phyloP scores from a whole-genome alignment of 495 filamentous ascomycete species.

The Peziza echinospora region DNA sequence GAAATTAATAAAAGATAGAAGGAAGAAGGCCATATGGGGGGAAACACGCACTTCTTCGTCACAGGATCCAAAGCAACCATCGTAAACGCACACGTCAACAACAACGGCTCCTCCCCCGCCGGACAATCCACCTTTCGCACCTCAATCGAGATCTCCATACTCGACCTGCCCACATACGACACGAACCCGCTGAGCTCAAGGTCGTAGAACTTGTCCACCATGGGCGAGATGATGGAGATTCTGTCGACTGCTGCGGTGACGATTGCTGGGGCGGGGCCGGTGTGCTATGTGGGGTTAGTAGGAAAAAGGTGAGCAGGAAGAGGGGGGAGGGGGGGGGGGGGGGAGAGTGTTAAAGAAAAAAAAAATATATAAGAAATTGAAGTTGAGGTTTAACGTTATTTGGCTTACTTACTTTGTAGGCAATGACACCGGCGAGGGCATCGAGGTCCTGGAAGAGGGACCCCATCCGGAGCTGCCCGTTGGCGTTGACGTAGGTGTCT shows the following conservation, averaged over 20 bases:
- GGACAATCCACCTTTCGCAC: slow-evolving; percentile 37
- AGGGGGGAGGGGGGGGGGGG: too few relatives aligned
- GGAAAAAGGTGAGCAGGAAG: too few relatives aligned
- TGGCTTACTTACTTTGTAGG: slow-evolving; percentile 46
- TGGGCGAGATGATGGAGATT: slow-evolving; percentile 50
- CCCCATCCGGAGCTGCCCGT: slow-evolving; percentile 46
- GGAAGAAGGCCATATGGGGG: slow-evolving; percentile 1
- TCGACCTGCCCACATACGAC: slow-evolving; percentile 58
- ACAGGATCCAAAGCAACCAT: slow-evolving; percentile 57
- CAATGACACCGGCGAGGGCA: slow-evolving; percentile 57
- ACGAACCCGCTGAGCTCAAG: slow-evolving; percentile 61
- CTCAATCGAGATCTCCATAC: slow-evolving; percentile 61
- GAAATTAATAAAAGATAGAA: not conserved
- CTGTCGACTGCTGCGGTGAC: slow-evolving; percentile 68
- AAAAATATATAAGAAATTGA: too few relatives aligned
- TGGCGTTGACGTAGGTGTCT: slow-evolving; percentile 46
- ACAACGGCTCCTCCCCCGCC: slow-evolving; percentile 32
- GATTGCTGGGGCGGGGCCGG: slow-evolving; percentile 50
- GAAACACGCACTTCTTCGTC: slow-evolving; percentile 40
- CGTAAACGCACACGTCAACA: slow-evolving; percentile 65
- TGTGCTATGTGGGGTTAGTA: too few relatives aligned
- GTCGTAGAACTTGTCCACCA: slow-evolving; percentile 63
- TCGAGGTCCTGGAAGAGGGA: slow-evolving; percentile 66
- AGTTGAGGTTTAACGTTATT: too few relatives aligned
- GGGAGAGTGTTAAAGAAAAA: too few relatives aligned